Percentiles rank a stretch among this genome's conserved stretches.
These are phyloP conservation scores for Fusarium brachygibbosum DNA, from an alignment of 2,329 filamentous ascomycete species.

Conservation along the genomic window DNA sequence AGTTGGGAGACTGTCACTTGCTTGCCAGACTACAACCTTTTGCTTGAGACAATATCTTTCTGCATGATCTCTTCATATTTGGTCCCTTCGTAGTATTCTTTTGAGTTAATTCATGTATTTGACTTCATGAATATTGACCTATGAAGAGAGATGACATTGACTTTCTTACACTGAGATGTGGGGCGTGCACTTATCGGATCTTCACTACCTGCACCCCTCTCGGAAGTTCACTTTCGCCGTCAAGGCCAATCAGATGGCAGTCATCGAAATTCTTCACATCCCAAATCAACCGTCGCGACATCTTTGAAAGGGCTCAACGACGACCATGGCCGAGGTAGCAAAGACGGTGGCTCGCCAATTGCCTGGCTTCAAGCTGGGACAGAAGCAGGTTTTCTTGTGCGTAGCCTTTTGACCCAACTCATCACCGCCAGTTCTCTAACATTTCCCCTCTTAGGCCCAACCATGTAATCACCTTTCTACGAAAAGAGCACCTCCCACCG, in stretches of 20 bases:
- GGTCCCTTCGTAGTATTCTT: fast-evolving
- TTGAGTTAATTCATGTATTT: not conserved
- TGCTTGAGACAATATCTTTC: not conserved
- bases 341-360: constrained; percentile 56
- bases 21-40: not conserved
- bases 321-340: constrained; percentile 58
- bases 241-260: constrained; percentile 48
- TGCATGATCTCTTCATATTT: fast-evolving
- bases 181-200: constrained; percentile 36
- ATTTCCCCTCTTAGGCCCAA: constrained; percentile 71
- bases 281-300: constrained; percentile 44
- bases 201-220: constrained; percentile 20
- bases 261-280: constrained; percentile 51
- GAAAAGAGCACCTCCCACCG: constrained; percentile 77
- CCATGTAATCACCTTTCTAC: constrained; percentile 84
- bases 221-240: constrained; percentile 51
- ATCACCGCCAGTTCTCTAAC: constrained; percentile 18
- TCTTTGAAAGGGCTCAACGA: constrained; percentile 42
- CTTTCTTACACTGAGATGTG: constrained; percentile 8
- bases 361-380: constrained; percentile 63
- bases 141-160: constrained; percentile 10
- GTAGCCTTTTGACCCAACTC: constrained; percentile 42
- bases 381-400: constrained; percentile 70
- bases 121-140: not conserved
- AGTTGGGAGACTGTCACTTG: constrained; percentile 11